Evolutionary conservation across 176 grass and related monocot species (phyloP), one percentile per base, ranked within the genome.

Genomic region (sorghum (Sorghum bicolor)): DNA sequence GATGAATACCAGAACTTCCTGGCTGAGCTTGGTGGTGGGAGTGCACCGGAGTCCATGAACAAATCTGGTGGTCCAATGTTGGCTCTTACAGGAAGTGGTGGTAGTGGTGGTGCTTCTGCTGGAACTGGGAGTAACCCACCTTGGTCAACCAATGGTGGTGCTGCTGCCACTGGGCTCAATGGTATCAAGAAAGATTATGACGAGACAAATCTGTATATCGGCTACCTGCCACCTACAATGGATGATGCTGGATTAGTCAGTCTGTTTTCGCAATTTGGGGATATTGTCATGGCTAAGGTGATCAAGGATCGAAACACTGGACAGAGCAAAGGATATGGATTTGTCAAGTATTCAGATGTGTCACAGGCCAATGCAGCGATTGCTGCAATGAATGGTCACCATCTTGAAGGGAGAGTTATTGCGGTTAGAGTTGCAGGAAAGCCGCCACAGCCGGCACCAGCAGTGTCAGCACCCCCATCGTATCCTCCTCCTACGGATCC

Each of bases 1-100:
- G 96, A 96, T 40, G 96, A 99, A 62, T 99, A 99, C 80, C 93
- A 99, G 83, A 99, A 99, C 76, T 99, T 96, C 83, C 82, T 96
- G 19, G 93, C 93, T 30, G 96, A 99, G 87, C 90, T 99, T 83
- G 96, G 96, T 85, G 96, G 96, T 52, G 96, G 93, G 10, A 95
- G 91, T 19, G 96, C 77, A 30, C 96, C 96, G 19, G 96, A 99
- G 80, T 94, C 93, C 0, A 72, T 90, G 79, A 99, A 82, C 15
- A 99, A 92, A 71, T 82, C 84, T 74, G 81, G 82, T 70, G 89
- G 89, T 36, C 64, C 87, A 16, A 92, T 88, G 90, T 80, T 94
- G 64, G 84, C 92, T 72, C 70, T 94, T 29, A 91, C 86, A 44
- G 86, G 86, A n/a, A 84, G 82, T 43, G 67, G 80, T 50, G 67